A percentile compares a stretch with the other conserved stretches of the same genome.
phyloP scores from a whole-genome alignment of 768 basidiomycete genomes.

The Rhodosporidiobolus odoratus region DNA sequence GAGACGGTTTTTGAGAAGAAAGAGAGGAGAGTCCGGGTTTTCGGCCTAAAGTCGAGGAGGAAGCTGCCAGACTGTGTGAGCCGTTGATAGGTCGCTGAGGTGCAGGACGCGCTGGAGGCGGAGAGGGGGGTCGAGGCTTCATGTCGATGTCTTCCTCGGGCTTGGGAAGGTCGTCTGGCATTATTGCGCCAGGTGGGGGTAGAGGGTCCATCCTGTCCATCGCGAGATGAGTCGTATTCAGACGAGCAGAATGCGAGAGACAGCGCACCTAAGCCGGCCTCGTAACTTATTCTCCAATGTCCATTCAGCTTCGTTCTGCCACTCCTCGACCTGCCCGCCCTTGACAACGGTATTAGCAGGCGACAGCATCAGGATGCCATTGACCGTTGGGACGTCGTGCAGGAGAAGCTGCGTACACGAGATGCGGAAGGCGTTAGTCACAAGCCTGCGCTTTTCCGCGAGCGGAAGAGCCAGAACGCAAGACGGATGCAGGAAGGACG shows the following conservation, averaged over 20 bases:
- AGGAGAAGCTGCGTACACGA: slow-evolving; percentile 3
- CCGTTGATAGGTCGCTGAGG: too few species aligned
- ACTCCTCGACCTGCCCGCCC: slow-evolving; percentile 30
- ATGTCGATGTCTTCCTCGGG: neutral
- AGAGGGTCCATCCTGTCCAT: neutral
- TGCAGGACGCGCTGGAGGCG: neutral
- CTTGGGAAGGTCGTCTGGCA: neutral
- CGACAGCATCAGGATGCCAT: slow-evolving; percentile 22
- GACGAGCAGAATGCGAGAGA: neutral
- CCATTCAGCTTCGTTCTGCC: slow-evolving; percentile 3
- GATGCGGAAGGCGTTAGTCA: neutral
- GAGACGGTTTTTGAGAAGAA: neutral
- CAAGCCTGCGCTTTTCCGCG: too few species aligned
- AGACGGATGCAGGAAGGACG: too few species aligned
- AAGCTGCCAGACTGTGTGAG: too few species aligned
- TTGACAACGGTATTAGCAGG: slow-evolving; percentile 26
- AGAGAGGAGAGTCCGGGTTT: too few species aligned
- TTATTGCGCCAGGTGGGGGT: neutral
- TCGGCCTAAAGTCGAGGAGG: too few species aligned
- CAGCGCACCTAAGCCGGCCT: slow-evolving; percentile 8
- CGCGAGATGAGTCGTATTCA: too few species aligned
- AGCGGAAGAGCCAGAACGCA: too few species aligned
- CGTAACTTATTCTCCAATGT: slow-evolving; percentile 15
- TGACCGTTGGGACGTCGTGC: slow-evolving; percentile 7
- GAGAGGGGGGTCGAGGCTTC: neutral